Conservation (phyloP, 2,329 filamentous ascomycete genomes). For the Phialophora expanda region DNA sequence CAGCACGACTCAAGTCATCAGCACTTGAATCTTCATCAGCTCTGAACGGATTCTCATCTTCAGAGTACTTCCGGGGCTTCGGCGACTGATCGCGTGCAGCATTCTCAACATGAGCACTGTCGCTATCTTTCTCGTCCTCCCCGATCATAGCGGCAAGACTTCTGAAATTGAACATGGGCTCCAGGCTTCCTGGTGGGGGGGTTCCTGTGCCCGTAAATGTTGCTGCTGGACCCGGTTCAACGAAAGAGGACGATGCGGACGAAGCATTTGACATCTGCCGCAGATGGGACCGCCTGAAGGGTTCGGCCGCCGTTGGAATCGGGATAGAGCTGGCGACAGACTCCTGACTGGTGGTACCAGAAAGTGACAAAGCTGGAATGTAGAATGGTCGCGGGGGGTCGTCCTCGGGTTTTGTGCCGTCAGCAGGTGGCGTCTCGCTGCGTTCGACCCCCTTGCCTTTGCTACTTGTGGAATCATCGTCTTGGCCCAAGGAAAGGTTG, state of each 20-base stretch:
- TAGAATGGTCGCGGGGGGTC: conserved; percentile 27
- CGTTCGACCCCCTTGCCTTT: conserved; percentile 77
- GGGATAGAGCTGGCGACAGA: conserved; percentile 38
- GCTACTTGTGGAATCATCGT: conserved; percentile 48
- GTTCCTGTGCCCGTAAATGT: conserved; percentile 43
- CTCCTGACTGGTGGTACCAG: conserved; percentile 37
- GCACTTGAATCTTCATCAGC: conserved; percentile 12
- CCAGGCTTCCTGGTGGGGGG: conserved; percentile 57
- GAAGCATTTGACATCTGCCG: conserved; percentile 87
- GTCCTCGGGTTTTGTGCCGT: conserved; percentile 26
- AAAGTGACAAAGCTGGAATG: conserved; percentile 33
- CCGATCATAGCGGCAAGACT: conserved; percentile 86
- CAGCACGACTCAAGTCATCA: conserved; percentile 15
- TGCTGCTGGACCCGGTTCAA: conserved; percentile 65
- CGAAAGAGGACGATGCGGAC: conserved; percentile 76
- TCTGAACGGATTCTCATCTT: conserved; percentile 11
- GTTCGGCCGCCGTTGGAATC: conserved; percentile 51
- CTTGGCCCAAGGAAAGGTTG: conserved; percentile 46
- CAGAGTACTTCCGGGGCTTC: conserved; percentile 1
- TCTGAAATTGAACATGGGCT: conserved; percentile 89
- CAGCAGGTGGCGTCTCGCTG: conserved; percentile 34
- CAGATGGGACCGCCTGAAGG: conserved; percentile 70
- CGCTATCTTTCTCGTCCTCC: conserved; percentile 60
- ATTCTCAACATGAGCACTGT: conserved; percentile 47
- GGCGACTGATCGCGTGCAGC: conserved; percentile 28